Evolutionary conservation across 495 filamentous ascomycete genomes (phyloP).

Genomic region (Recurvomyces mirabilis): DNA sequence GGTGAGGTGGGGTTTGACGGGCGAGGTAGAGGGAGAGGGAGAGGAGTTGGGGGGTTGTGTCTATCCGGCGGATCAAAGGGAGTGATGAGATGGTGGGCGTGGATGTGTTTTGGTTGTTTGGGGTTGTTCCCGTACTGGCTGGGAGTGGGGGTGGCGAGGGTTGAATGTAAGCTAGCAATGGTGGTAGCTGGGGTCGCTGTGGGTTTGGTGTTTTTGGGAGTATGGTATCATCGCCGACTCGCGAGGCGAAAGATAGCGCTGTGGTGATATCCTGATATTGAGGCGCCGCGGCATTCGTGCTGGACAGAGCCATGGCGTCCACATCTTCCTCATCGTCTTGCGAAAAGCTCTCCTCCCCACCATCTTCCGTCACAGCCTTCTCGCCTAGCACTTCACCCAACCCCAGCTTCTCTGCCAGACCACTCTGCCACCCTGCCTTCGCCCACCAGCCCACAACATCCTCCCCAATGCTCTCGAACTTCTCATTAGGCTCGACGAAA

Average conservation of each 20-base stretch:
- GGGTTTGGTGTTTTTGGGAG: conserved; percentile 1
- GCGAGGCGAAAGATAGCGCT: conserved; percentile 32
- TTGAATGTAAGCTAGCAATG: conserved; percentile 70
- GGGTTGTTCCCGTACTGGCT: too few species aligned
- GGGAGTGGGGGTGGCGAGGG: conserved; percentile 28
- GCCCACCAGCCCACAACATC: conserved; percentile 93
- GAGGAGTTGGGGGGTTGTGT: conserved; percentile 71
- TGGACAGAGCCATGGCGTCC: conserved; percentile 52
- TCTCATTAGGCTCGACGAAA: conserved; percentile 65
- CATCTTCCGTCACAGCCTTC: conserved; percentile 22
- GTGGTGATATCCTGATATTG: neutral
- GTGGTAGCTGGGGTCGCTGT: conserved; percentile 41
- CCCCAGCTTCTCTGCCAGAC: conserved; percentile 64
- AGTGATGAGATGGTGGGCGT: neutral
- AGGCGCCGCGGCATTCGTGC: conserved; percentile 32
- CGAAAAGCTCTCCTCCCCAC: conserved; percentile 23
- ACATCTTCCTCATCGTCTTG: conserved; percentile 41
- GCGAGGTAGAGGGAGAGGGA: conserved; percentile 76
- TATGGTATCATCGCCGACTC: conserved; percentile 21
- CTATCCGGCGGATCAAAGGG: conserved; percentile 66
- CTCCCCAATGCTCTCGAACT: conserved; percentile 75
- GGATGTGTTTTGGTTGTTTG: conserved; percentile 16
- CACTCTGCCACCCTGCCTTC: conserved; percentile 80
- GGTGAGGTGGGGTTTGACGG: conserved; percentile 44
- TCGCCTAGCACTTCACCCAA: conserved; percentile 52